Evolutionary conservation across 805 yeast species (phyloP).

Genomic region (Dipodascopsis tothii): DNA sequence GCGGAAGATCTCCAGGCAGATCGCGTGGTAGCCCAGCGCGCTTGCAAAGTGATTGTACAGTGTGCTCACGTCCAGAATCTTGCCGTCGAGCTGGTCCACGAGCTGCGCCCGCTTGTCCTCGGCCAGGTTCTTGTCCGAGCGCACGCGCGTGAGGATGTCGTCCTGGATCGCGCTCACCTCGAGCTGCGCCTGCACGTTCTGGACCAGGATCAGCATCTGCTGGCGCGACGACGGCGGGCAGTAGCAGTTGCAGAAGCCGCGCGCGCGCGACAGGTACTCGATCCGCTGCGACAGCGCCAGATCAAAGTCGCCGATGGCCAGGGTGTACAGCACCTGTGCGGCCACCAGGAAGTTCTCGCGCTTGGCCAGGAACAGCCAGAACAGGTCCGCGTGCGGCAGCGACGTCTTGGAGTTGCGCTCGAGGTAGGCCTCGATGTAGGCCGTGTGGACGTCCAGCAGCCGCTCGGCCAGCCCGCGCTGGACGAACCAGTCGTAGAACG

Average conservation of each 20-base stretch:
- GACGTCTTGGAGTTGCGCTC: conserved; percentile 44
- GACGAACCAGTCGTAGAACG: conserved; percentile 87
- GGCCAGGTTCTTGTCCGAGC: conserved; percentile 36
- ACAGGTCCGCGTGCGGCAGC: conserved; percentile 65
- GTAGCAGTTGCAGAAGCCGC: conserved; percentile 82
- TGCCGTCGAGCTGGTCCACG: conserved; percentile 48
- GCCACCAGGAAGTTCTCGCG: conserved; percentile 72
- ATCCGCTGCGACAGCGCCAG: conserved; percentile 66
- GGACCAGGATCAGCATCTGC: conserved; percentile 61
- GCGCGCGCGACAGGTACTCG: conserved; percentile 83
- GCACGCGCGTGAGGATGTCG: conserved; percentile 40
- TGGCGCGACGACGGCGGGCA: conserved; percentile 72
- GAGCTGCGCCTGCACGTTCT: conserved; percentile 66
- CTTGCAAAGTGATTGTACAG: conserved; percentile 80
- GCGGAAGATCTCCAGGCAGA: conserved; percentile 72
- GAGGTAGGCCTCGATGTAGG: conserved; percentile 69
- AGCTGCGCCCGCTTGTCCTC: conserved; percentile 45
- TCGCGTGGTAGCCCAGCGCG: conserved; percentile 78
- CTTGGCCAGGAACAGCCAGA: conserved; percentile 86
- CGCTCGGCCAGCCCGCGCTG: conserved; percentile 68
- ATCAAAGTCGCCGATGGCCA: conserved; percentile 59
- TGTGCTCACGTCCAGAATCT: conserved; percentile 64
- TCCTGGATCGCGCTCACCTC: conserved; percentile 83
- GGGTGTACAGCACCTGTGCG: conserved; percentile 66
- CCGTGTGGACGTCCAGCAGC: conserved; percentile 71